A percentile compares a stretch with the other conserved stretches of the same genome.
Conservation (phyloP, 116 monocot genomes). For the Thalassia testudinum region DNA sequence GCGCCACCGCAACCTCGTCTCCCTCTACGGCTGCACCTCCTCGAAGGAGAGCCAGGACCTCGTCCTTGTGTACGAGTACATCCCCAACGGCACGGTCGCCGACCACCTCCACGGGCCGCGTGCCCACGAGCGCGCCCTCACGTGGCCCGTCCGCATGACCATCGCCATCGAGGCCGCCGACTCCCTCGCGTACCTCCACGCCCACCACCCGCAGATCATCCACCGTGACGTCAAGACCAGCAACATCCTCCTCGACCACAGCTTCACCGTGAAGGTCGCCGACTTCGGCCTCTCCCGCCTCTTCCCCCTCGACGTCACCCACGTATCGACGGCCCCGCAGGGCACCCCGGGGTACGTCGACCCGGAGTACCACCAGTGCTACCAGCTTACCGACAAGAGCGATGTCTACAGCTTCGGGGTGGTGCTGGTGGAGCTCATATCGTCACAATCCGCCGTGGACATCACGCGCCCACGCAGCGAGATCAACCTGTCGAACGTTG, state of each 20-base stretch:
- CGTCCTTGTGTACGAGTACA: slow-evolving; percentile 69
- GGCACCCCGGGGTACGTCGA: slow-evolving; percentile 88
- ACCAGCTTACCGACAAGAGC: slow-evolving; percentile 70
- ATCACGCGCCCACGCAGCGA: slow-evolving; percentile 29
- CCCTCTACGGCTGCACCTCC: slow-evolving; percentile 69
- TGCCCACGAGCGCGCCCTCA: slow-evolving; percentile 16
- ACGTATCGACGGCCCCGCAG: slow-evolving; percentile 82
- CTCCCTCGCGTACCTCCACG: slow-evolving; percentile 53
- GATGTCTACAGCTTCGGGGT: slow-evolving; percentile 92
- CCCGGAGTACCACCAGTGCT: slow-evolving; percentile 77
- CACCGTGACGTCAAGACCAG: slow-evolving; percentile 76
- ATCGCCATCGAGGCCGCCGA: slow-evolving; percentile 57
- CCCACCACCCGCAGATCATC: slow-evolving; percentile 54
- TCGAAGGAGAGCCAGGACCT: slow-evolving; percentile 39
- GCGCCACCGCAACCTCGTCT: slow-evolving; percentile 67
- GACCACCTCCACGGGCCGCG: slow-evolving; percentile 66
- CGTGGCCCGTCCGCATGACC: slow-evolving; percentile 40
- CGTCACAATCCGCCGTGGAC: slow-evolving; percentile 69
- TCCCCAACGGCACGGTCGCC: slow-evolving; percentile 65
- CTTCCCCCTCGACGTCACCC: slow-evolving; percentile 53
- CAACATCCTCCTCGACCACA: slow-evolving; percentile 62
- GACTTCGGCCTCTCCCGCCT: slow-evolving; percentile 81
- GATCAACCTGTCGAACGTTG: slow-evolving; percentile 67
- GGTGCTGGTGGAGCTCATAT: slow-evolving; percentile 65
- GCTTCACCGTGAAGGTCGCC: slow-evolving; percentile 63